Percentiles rank a stretch among this genome's conserved stretches.
Conservation (phyloP, 805 yeast species). For the Kuraishia floccosa region DNA sequence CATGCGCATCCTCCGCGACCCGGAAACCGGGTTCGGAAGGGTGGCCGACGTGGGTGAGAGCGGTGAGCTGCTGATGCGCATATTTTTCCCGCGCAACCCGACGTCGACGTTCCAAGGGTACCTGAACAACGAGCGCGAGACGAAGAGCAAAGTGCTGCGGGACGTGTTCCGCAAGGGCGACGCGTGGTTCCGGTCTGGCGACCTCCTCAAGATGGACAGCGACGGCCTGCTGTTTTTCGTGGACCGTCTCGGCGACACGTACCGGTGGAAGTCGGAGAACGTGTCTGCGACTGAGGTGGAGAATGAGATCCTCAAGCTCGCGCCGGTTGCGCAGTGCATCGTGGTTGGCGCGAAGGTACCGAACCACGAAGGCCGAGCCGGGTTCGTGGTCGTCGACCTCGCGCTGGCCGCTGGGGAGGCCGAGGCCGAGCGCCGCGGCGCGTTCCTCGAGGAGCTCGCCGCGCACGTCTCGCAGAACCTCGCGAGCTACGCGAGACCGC, state of each 20-base stretch:
- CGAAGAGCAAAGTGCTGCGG: constrained; percentile 60
- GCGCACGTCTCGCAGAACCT: constrained; percentile 27
- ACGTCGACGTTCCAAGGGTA: constrained; percentile 83
- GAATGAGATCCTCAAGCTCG: constrained; percentile 42
- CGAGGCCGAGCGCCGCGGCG: constrained; percentile 13
- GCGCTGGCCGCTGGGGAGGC: too few species aligned
- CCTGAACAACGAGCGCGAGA: constrained; percentile 67
- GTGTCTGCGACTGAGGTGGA: constrained; percentile 93
- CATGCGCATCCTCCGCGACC: constrained; percentile 56
- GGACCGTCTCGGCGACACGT: constrained; percentile 91
- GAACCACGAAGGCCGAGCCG: constrained; percentile 89
- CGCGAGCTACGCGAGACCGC: constrained; percentile 82
- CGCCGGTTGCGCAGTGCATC: constrained; percentile 50
- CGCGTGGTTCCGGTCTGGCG: constrained; percentile 87
- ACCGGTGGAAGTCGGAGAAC: constrained; percentile 94
- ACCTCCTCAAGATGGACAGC: constrained; percentile 57
- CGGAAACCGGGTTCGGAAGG: constrained; percentile 49
- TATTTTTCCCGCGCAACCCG: constrained; percentile 49
- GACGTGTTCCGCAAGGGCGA: constrained; percentile 80
- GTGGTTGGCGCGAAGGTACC: constrained; percentile 86
- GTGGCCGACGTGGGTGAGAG: constrained; percentile 51
- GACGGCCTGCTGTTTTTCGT: constrained; percentile 71
- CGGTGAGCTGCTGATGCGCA: constrained; percentile 79
- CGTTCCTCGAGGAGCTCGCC: constrained; percentile 27
- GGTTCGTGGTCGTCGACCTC: constrained; percentile 64